Percentiles rank a stretch among this genome's conserved stretches.
phyloP scores from a whole-genome alignment of 2,329 filamentous ascomycete genomes.

The Calonectria pseudoreteaudii region DNA sequence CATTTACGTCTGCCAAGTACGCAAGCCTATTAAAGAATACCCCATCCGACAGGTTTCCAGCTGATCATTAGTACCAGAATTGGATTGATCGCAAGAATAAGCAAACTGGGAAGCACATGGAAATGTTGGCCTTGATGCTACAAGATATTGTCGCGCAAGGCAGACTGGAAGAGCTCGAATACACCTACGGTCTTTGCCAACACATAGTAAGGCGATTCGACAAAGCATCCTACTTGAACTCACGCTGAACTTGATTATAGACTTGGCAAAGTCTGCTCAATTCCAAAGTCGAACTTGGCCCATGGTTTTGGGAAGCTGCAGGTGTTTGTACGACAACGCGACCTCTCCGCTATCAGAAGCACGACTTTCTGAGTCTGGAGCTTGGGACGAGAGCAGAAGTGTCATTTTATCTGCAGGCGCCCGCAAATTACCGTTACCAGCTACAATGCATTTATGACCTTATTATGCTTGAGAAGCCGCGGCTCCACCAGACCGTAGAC shows the following conservation, averaged over 20 bases:
- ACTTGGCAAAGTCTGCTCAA: constrained; percentile 33
- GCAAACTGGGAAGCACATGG: constrained; percentile 19
- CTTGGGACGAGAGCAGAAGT: constrained; percentile 25
- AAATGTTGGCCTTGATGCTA: constrained; percentile 30
- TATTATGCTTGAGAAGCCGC: constrained; percentile 28
- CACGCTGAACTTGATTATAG: neutral
- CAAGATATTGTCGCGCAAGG: constrained; percentile 29
- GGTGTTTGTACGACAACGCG: constrained; percentile 16
- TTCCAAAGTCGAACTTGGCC: constrained; percentile 27
- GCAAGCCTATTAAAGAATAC: neutral
- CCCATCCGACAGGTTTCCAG: neutral
- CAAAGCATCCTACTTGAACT: accelerated
- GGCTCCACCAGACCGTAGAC: constrained; percentile 8
- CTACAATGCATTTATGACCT: constrained; percentile 30
- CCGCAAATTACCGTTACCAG: constrained; percentile 16
- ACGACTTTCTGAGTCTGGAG: constrained; percentile 33
- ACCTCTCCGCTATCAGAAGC: constrained; percentile 27
- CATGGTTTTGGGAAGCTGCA: constrained; percentile 37
- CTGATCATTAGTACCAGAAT: neutral
- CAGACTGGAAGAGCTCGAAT: constrained; percentile 25
- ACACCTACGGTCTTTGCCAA: constrained; percentile 32
- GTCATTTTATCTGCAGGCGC: constrained; percentile 25
- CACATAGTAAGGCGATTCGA: constrained; percentile 27
- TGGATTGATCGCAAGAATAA: constrained; percentile 33
- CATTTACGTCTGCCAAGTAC: constrained; percentile 37